Evolutionary conservation across 345 rosid species (phyloP).

Genomic region (Erysimum cheiranthoides): DNA sequence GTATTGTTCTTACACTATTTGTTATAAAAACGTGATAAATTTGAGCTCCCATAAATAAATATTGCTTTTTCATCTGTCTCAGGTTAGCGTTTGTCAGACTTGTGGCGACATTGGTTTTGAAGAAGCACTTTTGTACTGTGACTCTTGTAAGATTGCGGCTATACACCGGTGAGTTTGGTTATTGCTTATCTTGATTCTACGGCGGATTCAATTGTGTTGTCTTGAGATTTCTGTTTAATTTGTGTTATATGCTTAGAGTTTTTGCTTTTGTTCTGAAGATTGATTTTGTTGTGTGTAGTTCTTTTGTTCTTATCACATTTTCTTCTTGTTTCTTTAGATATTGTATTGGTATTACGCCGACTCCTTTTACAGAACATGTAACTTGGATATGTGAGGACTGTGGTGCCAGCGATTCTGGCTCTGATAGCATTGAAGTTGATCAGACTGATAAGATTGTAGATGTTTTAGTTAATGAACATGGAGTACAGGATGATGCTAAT

Average conservation of each 20-base stretch:
- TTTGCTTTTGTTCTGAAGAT: too few species aligned
- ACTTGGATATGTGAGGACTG: too few species aligned
- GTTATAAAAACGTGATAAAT: too few species aligned
- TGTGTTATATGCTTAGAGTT: not conserved
- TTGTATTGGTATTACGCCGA: constrained; percentile 58
- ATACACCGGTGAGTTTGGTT: constrained; percentile 26
- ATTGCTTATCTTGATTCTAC: not conserved
- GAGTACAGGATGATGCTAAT: not conserved
- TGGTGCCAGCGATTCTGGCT: constrained; percentile 15
- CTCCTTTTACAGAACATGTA: constrained; percentile 52
- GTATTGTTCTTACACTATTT: too few species aligned
- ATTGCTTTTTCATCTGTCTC: not conserved
- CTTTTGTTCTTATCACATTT: not conserved
- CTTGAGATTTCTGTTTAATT: not conserved
- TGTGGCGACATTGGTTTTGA: constrained; percentile 12
- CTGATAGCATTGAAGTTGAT: constrained; percentile 10
- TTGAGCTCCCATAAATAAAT: too few species aligned
- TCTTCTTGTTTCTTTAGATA: constrained; percentile 48
- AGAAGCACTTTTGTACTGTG: not conserved
- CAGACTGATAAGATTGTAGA: constrained; percentile 1
- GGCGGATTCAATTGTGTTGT: not conserved
- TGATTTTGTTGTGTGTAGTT: not conserved
- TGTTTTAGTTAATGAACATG: constrained; percentile 1
- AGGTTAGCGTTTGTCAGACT: constrained; percentile 12
- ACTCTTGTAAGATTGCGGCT: not conserved